Conservation (phyloP, 371 early-diverging fungal genomes). For the Lichtheimia ramosa region DNA sequence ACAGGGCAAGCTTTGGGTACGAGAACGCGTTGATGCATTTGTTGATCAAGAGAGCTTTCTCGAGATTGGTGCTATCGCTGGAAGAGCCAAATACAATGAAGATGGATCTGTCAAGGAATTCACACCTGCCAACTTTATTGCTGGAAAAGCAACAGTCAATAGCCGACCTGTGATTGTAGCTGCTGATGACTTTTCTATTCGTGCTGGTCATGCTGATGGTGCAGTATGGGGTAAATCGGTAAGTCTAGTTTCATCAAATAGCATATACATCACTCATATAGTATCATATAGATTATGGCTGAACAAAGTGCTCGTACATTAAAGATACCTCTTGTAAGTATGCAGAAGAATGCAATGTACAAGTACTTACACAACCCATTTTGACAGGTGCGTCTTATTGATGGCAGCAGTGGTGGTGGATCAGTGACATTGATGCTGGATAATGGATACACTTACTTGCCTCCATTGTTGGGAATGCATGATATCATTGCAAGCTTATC, state of each 20-base stretch:
- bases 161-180: constrained; percentile 35
- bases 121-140: constrained; percentile 42
- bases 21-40: constrained; percentile 41
- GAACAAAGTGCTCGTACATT: constrained; percentile 36
- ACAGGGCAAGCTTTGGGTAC: constrained; percentile 43
- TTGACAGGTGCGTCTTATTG: constrained; percentile 35
- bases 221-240: constrained; percentile 48
- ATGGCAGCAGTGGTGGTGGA: constrained; percentile 49
- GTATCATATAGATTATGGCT: constrained; percentile 20
- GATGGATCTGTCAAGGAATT: constrained; percentile 26
- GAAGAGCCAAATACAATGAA: constrained; percentile 32
- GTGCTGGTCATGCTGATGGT: constrained; percentile 51
- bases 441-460: constrained; percentile 36
- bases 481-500: constrained; percentile 41
- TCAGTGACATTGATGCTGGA: constrained; percentile 36
- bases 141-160: constrained; percentile 33
- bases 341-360: no score
- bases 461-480: constrained; percentile 49
- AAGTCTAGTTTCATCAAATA: neutral
- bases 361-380: neutral
- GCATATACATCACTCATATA: neutral
- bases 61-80: constrained; percentile 43
- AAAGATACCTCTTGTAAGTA: constrained; percentile 37
- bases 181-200: constrained; percentile 48
- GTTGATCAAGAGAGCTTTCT: constrained; percentile 31